Evolutionary conservation across 2,329 filamentous ascomycete species (phyloP).

Genomic region (Apiospora marii): DNA sequence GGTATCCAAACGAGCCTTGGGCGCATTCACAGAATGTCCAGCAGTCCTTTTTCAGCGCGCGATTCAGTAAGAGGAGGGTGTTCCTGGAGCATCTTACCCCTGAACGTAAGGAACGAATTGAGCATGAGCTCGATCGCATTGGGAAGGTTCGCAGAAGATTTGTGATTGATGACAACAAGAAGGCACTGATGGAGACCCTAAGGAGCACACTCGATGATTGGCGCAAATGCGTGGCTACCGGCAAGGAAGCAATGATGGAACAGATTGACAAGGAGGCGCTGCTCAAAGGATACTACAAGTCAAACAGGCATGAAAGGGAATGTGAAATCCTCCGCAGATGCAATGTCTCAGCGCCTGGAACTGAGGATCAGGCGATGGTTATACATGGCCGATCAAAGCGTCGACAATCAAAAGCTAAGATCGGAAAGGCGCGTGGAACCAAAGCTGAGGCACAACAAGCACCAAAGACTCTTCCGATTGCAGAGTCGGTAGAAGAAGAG

Average conservation of each 20-base stretch:
- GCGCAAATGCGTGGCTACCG: neutral
- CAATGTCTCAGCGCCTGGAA: neutral
- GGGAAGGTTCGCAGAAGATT: neutral
- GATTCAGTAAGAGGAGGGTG: neutral
- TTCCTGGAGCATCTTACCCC: conserved; percentile 3
- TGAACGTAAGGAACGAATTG: neutral
- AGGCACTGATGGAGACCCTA: neutral
- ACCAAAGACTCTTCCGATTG: neutral
- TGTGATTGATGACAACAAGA: neutral
- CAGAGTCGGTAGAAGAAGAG: neutral
- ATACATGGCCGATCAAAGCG: neutral
- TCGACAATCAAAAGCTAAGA: neutral
- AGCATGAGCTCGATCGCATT: conserved; percentile 18
- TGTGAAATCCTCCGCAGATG: neutral
- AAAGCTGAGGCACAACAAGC: neutral
- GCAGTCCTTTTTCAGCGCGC: conserved; percentile 6
- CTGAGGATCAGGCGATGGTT: neutral
- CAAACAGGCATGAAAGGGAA: neutral
- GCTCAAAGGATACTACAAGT: neutral
- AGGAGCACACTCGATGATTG: neutral
- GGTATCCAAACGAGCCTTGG: conserved; percentile 9
- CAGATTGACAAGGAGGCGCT: neutral
- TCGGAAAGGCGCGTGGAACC: neutral
- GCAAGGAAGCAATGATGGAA: neutral
- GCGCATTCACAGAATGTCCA: neutral